Base-by-base conservation (phyloP, 345 rosid genomes). In the Eucalyptus paniculata region DNA sequence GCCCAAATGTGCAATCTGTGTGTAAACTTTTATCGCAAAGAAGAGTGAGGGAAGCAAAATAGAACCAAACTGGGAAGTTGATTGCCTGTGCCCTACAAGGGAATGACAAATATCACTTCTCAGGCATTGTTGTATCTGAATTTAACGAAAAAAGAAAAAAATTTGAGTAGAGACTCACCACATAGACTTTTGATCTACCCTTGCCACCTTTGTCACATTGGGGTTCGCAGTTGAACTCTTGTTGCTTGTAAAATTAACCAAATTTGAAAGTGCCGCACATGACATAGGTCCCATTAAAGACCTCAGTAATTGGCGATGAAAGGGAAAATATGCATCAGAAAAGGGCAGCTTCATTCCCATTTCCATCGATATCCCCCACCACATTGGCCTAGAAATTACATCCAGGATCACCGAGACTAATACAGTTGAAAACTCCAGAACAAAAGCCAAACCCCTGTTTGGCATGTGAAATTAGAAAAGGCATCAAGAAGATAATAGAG, bases 31-130 rank as follows among this genome's bases (percentile, higher is more conserved):
- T 90, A 77, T 90, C 90, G 10, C 91, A 90, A 92, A 97, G 94
- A 86, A 97, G 94, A 89, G 93, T 60, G 83, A 92, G 85, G 87
- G 95, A 94, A 89, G 97, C 97, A 94, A 94, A 94, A 91, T 91
- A 94, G 92, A 95, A 97, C 98, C 98, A 96, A 69, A 93, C 93
- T 81, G 97, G 99, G 91, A 97, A 96, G 92, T 91, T 92, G 86
- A 97, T 92, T 89, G 97, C 98, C 89, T 96, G 91, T 86, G 97
- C 94, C 99, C 98, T 96, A 94, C 90, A 81, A 90, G 32, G 91
- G n/a, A 93, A 90, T 34, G 77, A 67, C 40, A 49, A 53, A 45
- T 81, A 87, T 53, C 60, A 50, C 60, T 40, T 62, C 44, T 2
- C 37, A 13, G 69, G 88, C 88, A 32, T 40, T 17, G 60, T 86